Conservation (phyloP, 2,329 filamentous ascomycete genomes). For the Aulographum hederae region DNA sequence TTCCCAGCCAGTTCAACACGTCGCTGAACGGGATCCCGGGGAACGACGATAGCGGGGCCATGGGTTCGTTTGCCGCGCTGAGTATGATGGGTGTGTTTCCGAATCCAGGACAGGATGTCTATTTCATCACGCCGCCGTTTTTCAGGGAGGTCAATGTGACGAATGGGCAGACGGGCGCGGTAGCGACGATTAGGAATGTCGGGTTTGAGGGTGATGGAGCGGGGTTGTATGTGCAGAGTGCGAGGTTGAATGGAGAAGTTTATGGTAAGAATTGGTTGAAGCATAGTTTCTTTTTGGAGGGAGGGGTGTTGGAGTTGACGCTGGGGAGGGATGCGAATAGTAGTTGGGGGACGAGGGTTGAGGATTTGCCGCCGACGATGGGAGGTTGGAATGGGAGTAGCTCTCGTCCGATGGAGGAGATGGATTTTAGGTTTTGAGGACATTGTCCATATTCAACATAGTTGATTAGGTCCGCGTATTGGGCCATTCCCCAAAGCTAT, state of each 20-base stretch:
- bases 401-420: no score
- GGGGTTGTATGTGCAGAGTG: conserved; percentile 25
- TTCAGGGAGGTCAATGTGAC: conserved; percentile 22
- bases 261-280: conserved; percentile 27
- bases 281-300: conserved; percentile 25
- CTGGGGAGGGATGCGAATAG: conserved; percentile 24
- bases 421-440: no score
- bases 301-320: conserved; percentile 21
- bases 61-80: conserved; percentile 26
- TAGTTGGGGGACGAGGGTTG: conserved; percentile 21
- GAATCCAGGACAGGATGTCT: conserved; percentile 28
- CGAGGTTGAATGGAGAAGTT: conserved; percentile 20
- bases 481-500: no score
- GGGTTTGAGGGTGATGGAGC: conserved; percentile 23
- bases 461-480: no score
- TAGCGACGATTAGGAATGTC: conserved; percentile 21
- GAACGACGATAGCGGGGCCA: conserved; percentile 28
- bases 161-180: conserved; percentile 20
- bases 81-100: conserved; percentile 27
- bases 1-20: conserved; percentile 24
- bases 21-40: conserved; percentile 22
- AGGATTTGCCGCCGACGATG: conserved; percentile 26
- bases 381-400: no score
- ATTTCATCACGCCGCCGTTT: conserved; percentile 28
- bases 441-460: no score